These are phyloP conservation scores for Fibroporia radiculosa DNA, from an alignment of 768 basidiomycete genomes.

Conservation along the genomic window DNA sequence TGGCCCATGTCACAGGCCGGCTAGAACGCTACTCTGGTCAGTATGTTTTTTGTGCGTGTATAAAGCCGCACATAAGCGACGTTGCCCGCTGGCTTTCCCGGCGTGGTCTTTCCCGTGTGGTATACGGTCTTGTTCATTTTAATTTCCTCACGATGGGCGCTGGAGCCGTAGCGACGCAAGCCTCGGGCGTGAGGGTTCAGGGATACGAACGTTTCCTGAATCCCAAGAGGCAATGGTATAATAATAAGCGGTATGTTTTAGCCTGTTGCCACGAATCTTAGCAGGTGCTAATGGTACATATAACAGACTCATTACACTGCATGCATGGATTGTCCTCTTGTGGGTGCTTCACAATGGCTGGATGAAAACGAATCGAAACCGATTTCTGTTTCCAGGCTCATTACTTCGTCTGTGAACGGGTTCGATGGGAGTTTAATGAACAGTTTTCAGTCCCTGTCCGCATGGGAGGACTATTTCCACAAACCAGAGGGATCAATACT, in stretches of 20 bases:
- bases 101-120: neutral
- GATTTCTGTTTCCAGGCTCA: constrained; percentile 17
- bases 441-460: constrained; percentile 29
- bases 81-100: neutral
- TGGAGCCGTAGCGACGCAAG: neutral
- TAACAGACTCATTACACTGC: constrained; percentile 17
- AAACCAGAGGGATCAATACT: constrained; percentile 25
- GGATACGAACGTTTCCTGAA: neutral
- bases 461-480: constrained; percentile 29
- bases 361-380: neutral
- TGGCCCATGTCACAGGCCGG: neutral
- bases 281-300: neutral
- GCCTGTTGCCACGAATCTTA: neutral
- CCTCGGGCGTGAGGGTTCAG: neutral
- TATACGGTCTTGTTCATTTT: neutral
- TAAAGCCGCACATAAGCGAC: neutral
- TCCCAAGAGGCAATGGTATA: constrained; percentile 7
- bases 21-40: neutral
- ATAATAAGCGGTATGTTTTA: constrained; percentile 1
- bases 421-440: constrained; percentile 37
- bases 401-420: constrained; percentile 30
- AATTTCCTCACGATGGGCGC: constrained; percentile 1
- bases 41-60: neutral
- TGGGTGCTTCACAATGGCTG: constrained; percentile 5
- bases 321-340: constrained; percentile 24